phyloP scores from a whole-genome alignment of 2,329 filamentous ascomycete genomes.

The Cytospora piceicola region DNA sequence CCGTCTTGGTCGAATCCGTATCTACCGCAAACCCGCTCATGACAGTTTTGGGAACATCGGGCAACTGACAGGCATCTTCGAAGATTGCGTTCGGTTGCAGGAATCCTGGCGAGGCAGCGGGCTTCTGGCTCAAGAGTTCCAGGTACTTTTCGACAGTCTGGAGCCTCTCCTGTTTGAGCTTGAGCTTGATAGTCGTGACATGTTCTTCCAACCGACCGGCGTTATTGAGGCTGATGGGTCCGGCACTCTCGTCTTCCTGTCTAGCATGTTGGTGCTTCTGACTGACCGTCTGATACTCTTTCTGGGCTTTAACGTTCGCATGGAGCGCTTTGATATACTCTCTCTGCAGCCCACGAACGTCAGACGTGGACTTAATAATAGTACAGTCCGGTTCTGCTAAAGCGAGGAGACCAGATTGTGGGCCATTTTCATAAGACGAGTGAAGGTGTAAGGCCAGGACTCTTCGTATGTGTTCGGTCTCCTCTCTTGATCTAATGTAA shows the following conservation, averaged over 20 bases:
- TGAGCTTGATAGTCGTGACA: constrained; percentile 54
- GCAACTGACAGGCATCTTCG: constrained; percentile 47
- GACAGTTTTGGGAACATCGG: constrained; percentile 56
- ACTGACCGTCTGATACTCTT: constrained; percentile 49
- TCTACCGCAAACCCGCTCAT: constrained; percentile 54
- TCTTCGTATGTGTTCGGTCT: constrained; percentile 59
- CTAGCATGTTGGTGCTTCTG: constrained; percentile 31
- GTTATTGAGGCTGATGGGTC: constrained; percentile 11
- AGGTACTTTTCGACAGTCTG: constrained; percentile 55
- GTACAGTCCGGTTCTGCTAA: constrained; percentile 48
- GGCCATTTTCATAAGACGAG: constrained; percentile 49
- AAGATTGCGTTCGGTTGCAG: constrained; percentile 56
- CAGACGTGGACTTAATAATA: constrained; percentile 43
- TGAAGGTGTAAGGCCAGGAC: constrained; percentile 59
- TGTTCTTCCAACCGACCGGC: constrained; percentile 51
- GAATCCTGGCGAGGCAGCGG: constrained; percentile 54
- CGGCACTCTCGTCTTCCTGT: constrained; percentile 34
- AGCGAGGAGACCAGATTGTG: constrained; percentile 51
- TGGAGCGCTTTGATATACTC: constrained; percentile 60
- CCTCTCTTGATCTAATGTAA: constrained; percentile 61
- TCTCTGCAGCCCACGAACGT: constrained; percentile 53
- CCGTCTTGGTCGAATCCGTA: constrained; percentile 42
- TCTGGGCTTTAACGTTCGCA: constrained; percentile 55
- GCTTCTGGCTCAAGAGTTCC: constrained; percentile 54
- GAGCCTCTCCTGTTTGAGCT: constrained; percentile 56